A percentile compares a stretch with the other conserved stretches of the same genome.
These are phyloP conservation scores for Teunomyces stri DNA, from an alignment of 805 yeast genomes.

Conservation along the genomic window DNA sequence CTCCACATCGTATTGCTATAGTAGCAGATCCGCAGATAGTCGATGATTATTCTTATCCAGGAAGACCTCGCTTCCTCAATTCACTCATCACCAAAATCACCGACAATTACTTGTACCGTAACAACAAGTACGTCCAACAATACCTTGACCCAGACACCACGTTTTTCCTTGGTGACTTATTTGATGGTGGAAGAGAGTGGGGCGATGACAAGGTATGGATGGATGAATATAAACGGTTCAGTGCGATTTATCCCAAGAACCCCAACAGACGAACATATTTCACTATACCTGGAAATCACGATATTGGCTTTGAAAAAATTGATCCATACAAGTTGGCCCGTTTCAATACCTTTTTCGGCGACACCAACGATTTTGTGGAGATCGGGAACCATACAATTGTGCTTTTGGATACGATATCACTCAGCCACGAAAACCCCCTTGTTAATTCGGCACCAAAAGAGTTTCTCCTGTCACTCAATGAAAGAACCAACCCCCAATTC, in stretches of 20 bases:
- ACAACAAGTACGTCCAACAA: constrained; percentile 59
- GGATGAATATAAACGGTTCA: constrained; percentile 67
- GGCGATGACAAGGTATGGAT: constrained; percentile 59
- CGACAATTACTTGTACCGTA: constrained; percentile 78
- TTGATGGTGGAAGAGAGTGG: constrained; percentile 95
- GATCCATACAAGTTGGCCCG: constrained; percentile 54
- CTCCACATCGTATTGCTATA: constrained; percentile 51
- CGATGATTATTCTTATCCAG: constrained; percentile 85
- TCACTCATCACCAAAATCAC: constrained; percentile 58
- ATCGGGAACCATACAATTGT: constrained; percentile 71
- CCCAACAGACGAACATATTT: constrained; percentile 38
- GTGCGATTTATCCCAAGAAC: constrained; percentile 49
- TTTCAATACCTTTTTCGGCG: constrained; percentile 73
- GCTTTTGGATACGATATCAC: constrained; percentile 77
- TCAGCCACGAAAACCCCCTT: constrained; percentile 53
- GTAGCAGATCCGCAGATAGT: constrained; percentile 95
- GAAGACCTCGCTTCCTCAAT: constrained; percentile 49
- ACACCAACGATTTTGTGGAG: constrained; percentile 52
- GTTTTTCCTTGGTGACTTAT: constrained; percentile 84
- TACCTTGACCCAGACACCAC: constrained; percentile 70
- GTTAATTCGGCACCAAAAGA: constrained; percentile 49
- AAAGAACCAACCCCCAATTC: constrained; percentile 21
- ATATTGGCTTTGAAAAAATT: constrained; percentile 88
- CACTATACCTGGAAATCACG: constrained; percentile 87
- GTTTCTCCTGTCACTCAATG: constrained; percentile 44